Evolutionary conservation across 352 stramenopile species (phyloP).

Genomic region (Phytophthora constricta): DNA sequence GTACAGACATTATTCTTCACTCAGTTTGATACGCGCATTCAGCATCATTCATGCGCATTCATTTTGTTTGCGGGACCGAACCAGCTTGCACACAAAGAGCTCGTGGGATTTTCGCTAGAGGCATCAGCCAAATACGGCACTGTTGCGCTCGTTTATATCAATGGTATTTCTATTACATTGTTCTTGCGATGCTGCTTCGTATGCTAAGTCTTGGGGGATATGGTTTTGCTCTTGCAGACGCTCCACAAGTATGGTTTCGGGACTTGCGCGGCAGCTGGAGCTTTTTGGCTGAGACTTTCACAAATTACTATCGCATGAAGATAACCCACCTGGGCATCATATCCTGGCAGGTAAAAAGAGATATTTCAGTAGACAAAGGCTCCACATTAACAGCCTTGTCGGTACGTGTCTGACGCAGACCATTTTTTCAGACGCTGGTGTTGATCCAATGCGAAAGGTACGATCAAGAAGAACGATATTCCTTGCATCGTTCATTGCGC

Average conservation of each 20-base stretch:
- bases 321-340: slow-evolving; percentile 78
- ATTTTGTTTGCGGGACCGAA: not conserved
- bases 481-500: not conserved
- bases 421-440: slow-evolving; percentile 65
- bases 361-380: not conserved
- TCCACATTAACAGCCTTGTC: not conserved
- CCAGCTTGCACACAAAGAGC: slow-evolving; percentile 28
- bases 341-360: slow-evolving; percentile 62
- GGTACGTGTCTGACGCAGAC: slow-evolving; percentile 27
- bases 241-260: slow-evolving; percentile 70
- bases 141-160: slow-evolving; percentile 57
- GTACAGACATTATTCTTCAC: slow-evolving; percentile 8
- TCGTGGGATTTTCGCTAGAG: slow-evolving; percentile 60
- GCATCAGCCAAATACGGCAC: slow-evolving; percentile 64
- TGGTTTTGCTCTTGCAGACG: slow-evolving; percentile 27
- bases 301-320: slow-evolving; percentile 87
- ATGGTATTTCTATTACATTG: slow-evolving; percentile 17
- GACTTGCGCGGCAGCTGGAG: slow-evolving; percentile 67
- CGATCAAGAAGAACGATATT: not conserved
- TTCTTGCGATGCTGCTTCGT: not conserved
- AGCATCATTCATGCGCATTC: not conserved
- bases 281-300: slow-evolving; percentile 74
- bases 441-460: slow-evolving; percentile 70
- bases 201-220: not conserved
- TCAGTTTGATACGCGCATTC: not conserved